These are phyloP conservation scores for Dalbergia oliveri DNA, from an alignment of 306 rosid species.

Conservation along the genomic window DNA sequence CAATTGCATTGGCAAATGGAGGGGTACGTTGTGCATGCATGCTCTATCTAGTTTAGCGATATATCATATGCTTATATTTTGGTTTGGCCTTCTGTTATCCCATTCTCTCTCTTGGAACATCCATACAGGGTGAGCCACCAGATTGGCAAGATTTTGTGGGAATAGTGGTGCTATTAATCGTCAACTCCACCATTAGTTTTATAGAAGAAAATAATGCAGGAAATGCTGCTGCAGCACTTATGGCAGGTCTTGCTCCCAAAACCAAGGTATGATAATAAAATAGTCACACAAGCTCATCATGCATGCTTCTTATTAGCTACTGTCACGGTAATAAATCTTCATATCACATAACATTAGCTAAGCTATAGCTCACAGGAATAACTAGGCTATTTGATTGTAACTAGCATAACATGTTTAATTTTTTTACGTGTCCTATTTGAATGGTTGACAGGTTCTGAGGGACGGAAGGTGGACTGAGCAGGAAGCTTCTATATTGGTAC, in stretches of 20 bases:
- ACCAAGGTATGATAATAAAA: slow-evolving; percentile 63
- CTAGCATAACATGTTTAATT: not conserved
- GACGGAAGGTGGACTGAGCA: slow-evolving; percentile 90
- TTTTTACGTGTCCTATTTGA: not conserved
- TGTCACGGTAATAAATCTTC: no score
- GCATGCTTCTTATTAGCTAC: no score
- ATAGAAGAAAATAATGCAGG: slow-evolving; percentile 96
- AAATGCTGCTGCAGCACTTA: slow-evolving; percentile 92
- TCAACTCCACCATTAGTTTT: slow-evolving; percentile 91
- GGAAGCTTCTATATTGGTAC: slow-evolving; percentile 82
- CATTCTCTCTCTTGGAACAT: slow-evolving; percentile 4
- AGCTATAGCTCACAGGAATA: no score
- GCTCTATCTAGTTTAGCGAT: not conserved
- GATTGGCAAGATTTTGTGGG: slow-evolving; percentile 95
- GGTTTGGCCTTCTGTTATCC: not conserved
- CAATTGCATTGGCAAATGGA: slow-evolving; percentile 92
- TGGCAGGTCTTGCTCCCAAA: slow-evolving; percentile 99
- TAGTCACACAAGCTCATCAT: not conserved
- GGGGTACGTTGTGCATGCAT: slow-evolving; percentile 54
- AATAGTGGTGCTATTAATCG: slow-evolving; percentile 61
- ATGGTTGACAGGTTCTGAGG: slow-evolving; percentile 67
- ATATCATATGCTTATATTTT: not conserved
- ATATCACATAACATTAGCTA: no score
- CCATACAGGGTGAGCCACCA: slow-evolving; percentile 77
- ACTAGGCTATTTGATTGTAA: not conserved